Conservation (phyloP, 78 protist species). For the Dictyostelium citrinum region DNA sequence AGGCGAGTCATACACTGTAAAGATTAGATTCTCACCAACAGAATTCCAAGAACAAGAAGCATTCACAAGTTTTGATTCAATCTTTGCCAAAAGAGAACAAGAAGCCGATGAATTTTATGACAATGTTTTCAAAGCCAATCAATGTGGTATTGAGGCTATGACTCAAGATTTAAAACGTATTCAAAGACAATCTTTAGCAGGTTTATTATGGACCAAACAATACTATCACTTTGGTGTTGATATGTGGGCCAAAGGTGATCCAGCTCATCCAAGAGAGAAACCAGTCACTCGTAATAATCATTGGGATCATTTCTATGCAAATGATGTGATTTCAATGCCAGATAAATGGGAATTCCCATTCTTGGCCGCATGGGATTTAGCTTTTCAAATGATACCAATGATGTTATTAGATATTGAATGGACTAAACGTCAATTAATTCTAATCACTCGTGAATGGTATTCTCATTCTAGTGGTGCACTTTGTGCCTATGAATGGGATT, state of each 20-base stretch:
- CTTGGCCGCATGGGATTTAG: slow-evolving; percentile 85
- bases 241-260: slow-evolving; percentile 81
- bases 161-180: slow-evolving; percentile 16
- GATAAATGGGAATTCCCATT: slow-evolving; percentile 88
- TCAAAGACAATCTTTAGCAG: slow-evolving; percentile 83
- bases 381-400: slow-evolving; percentile 83
- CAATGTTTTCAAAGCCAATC: background rate
- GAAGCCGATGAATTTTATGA: slow-evolving; percentile 83
- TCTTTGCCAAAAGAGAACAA: background rate
- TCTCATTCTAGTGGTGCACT: slow-evolving; percentile 83
- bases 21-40: slow-evolving; percentile 29
- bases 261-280: slow-evolving; percentile 17
- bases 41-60: slow-evolving; percentile 6
- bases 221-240: slow-evolving; percentile 86
- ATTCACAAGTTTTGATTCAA: background rate
- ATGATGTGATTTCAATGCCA: slow-evolving; percentile 88
- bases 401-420: slow-evolving; percentile 78
- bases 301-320: slow-evolving; percentile 81
- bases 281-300: slow-evolving; percentile 42
- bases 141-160: background rate
- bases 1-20: slow-evolving; percentile 44
- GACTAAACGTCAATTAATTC: slow-evolving; percentile 84
- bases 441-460: slow-evolving; percentile 88
- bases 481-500: slow-evolving; percentile 87
- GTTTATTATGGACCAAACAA: slow-evolving; percentile 87